Evolutionary conservation across 257 asterid genomes (phyloP), one percentile per base, ranked within the genome.

Genomic region (Capsicum pubescens): DNA sequence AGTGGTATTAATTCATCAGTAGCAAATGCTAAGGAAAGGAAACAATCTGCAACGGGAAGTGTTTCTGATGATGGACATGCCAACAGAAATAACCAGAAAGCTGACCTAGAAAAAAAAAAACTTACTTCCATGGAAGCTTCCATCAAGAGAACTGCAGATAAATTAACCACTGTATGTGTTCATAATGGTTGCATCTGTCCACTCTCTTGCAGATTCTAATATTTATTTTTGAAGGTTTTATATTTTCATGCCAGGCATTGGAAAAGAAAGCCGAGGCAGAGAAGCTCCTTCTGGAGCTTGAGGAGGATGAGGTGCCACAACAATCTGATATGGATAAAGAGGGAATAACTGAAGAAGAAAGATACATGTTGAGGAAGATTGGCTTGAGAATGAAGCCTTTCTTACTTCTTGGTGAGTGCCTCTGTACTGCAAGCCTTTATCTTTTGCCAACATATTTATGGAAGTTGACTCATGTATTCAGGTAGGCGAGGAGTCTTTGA

Each of bases 281-380:
- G 91, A 89, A 91, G 88, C 95, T 93, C 89, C 88, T 95, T 76
- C 91, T 90, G 83, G 92, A 93, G 76, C 88, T 97, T 71, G 94
- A 87, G 69, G 88, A 89, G 79, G 92, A 87, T 81, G 93, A 93
- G 90, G 90, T 71, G 76, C 85, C 91, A 59, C 91, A 91, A 86
- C 88, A 86, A 86, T 87, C 90, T 83, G 96, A 90, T 82, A 57
- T 88, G 56, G 99, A 95, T 88, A 97, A 95, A 87, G 99, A 95
- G 91, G 99, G 98, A 82, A 90, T 97, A 78, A 97, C 97, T 81
- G 95, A 95, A 93, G 99, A 97, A 90, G 99, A 97, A 91, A 92
- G 97, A 84, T 90, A 84, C 84, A 93, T 97, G 99, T 95, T 97
- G 86, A 91, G 99, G 89, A 97, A 89, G 91, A 91, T 97, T 85